Percentiles rank a stretch among this genome's conserved stretches.
Evolutionary conservation across 495 filamentous ascomycete genomes (phyloP).

Genomic region (Xylaria castorea): DNA sequence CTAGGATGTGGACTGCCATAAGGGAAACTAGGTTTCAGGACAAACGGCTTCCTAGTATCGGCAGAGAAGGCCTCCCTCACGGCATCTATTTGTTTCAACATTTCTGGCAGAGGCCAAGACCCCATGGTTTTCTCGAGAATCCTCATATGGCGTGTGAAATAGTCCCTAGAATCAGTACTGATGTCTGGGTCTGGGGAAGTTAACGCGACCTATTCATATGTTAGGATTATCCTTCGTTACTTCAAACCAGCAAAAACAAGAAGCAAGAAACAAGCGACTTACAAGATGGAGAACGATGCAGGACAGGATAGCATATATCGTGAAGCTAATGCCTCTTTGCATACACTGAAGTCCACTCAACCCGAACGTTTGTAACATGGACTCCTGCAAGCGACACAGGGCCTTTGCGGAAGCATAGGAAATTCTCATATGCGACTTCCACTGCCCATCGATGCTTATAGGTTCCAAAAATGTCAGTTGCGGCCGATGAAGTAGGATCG

Average conservation of each 20-base stretch:
- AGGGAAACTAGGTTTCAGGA: conserved; percentile 85
- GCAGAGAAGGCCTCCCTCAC: conserved; percentile 92
- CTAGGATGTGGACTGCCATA: conserved; percentile 79
- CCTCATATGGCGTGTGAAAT: conserved; percentile 94
- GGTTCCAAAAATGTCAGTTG: conserved; percentile 81
- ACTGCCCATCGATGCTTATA: conserved; percentile 72
- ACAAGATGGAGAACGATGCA: conserved; percentile 97
- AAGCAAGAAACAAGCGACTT: conserved; percentile 45
- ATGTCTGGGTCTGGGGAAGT: conserved; percentile 93
- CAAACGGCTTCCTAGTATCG: conserved; percentile 83
- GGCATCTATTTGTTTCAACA: conserved; percentile 89
- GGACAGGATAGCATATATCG: conserved; percentile 89
- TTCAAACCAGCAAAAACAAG: conserved; percentile 17
- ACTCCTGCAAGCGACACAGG: conserved; percentile 91
- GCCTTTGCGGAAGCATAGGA: conserved; percentile 88
- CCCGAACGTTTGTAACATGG: conserved; percentile 77
- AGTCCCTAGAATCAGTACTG: conserved; percentile 83
- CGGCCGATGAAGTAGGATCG: conserved; percentile 89
- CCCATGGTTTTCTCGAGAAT: conserved; percentile 85
- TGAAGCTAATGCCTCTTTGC: conserved; percentile 94
- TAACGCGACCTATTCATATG: conserved; percentile 74
- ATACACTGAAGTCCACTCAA: conserved; percentile 86
- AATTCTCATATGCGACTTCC: conserved; percentile 86
- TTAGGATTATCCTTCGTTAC: conserved; percentile 23
- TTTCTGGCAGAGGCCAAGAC: conserved; percentile 90